phyloP scores from a whole-genome alignment of 2,329 filamentous ascomycete genomes.

The Penicillium occitanis region DNA sequence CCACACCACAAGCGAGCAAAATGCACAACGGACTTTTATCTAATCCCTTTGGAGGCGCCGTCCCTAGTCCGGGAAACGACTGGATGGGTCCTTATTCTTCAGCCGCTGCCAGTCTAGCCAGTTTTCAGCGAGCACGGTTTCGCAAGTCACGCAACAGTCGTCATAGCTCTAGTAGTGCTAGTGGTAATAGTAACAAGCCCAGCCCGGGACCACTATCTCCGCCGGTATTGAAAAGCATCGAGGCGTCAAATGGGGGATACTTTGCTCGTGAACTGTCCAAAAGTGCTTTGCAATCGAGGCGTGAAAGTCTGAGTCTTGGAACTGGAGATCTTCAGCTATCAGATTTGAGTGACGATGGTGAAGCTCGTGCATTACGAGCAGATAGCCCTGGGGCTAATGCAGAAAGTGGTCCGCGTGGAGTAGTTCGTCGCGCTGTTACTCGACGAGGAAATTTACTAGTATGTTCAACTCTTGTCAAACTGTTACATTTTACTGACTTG shows the following conservation, averaged over 20 bases:
- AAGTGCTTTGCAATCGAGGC: slow-evolving; percentile 57
- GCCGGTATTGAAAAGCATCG: slow-evolving; percentile 60
- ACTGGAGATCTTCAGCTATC: slow-evolving; percentile 84
- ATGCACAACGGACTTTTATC: slow-evolving; percentile 40
- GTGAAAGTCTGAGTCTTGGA: slow-evolving; percentile 87
- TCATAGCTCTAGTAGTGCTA: slow-evolving; percentile 69
- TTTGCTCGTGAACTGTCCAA: slow-evolving; percentile 54
- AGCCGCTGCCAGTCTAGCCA: slow-evolving; percentile 73
- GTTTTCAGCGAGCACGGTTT: slow-evolving; percentile 66
- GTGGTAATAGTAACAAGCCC: slow-evolving; percentile 66
- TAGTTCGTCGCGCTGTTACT: slow-evolving; percentile 79
- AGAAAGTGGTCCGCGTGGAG: slow-evolving; percentile 63
- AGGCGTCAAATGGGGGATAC: slow-evolving; percentile 54
- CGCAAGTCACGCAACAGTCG: slow-evolving; percentile 59
- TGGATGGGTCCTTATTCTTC: slow-evolving; percentile 67
- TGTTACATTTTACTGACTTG: slow-evolving; percentile 22
- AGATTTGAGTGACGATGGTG: slow-evolving; percentile 75
- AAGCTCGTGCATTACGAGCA: slow-evolving; percentile 45
- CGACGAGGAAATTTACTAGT: slow-evolving; percentile 85
- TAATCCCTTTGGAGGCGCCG: slow-evolving; percentile 49
- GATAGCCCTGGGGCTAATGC: slow-evolving; percentile 54
- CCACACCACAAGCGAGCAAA: slow-evolving; percentile 74
- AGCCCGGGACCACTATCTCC: slow-evolving; percentile 75
- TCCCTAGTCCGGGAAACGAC: slow-evolving; percentile 57
- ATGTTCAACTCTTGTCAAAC: too few relatives aligned